Evolutionary conservation across 768 basidiomycete genomes (phyloP).

Genomic region (Termitomyces sp.): DNA sequence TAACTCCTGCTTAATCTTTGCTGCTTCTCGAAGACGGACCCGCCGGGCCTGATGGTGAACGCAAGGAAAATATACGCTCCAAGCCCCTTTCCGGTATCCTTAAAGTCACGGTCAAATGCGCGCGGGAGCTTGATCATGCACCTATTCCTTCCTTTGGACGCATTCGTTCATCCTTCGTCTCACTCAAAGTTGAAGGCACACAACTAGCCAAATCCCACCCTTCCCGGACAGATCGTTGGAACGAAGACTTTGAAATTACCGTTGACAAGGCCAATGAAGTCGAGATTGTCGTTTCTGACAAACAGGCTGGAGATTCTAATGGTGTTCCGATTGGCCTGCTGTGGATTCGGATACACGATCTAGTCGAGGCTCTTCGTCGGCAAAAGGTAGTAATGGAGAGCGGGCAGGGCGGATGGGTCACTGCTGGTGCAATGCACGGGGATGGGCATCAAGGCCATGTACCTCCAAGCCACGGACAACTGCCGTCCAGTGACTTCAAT

Average conservation of each 20-base stretch:
- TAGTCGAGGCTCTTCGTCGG: constrained; percentile 87
- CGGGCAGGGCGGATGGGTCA: constrained; percentile 92
- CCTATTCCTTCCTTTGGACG: constrained; percentile 55
- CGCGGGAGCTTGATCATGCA: constrained; percentile 93
- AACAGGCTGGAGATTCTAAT: constrained; percentile 72
- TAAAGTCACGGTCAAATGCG: constrained; percentile 80
- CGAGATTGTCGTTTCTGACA: constrained; percentile 94
- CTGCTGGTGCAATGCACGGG: constrained; percentile 83
- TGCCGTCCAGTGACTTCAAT: constrained; percentile 37
- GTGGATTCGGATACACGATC: constrained; percentile 91
- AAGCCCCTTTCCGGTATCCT: constrained; percentile 94
- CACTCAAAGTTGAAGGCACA: constrained; percentile 94
- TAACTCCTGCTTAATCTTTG: neutral
- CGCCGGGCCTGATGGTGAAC: constrained; percentile 69
- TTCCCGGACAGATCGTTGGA: constrained; percentile 93
- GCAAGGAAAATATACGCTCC: constrained; percentile 87
- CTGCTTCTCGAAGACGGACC: constrained; percentile 24
- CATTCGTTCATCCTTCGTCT: constrained; percentile 75
- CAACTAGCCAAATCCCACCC: constrained; percentile 90
- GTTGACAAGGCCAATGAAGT: constrained; percentile 99
- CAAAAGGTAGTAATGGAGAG: constrained; percentile 88
- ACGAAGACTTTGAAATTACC: constrained; percentile 92
- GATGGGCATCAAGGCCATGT: constrained; percentile 33
- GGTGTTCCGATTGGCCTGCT: constrained; percentile 89
- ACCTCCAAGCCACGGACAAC: constrained; percentile 23